These are phyloP conservation scores for Xylariomycetidae sp. DNA, from an alignment of 2,329 filamentous ascomycete genomes.

Conservation along the genomic window DNA sequence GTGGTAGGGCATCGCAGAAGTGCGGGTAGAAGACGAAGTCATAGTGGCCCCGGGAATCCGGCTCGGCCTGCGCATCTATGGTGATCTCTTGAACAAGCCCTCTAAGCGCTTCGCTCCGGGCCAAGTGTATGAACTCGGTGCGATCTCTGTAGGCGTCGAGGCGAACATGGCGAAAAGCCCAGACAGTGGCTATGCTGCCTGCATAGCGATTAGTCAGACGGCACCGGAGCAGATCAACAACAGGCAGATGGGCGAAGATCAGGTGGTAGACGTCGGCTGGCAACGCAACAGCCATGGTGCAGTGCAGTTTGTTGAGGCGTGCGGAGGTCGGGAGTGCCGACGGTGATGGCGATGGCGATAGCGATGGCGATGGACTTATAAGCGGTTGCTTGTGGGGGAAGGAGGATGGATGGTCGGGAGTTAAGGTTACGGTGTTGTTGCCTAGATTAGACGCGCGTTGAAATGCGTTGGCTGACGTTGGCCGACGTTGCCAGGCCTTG, in stretches of 20 bases:
- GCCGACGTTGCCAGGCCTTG: no score
- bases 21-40: not conserved
- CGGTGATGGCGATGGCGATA: no score
- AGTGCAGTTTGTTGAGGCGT: no score
- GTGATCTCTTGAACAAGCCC: constrained; percentile 5
- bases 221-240: not conserved
- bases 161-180: constrained; percentile 4
- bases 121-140: constrained; percentile 1
- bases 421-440: no score
- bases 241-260: not conserved
- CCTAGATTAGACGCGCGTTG: no score
- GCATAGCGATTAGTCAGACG: constrained; percentile 4
- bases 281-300: no score
- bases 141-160: not conserved
- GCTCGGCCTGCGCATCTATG: constrained; percentile 3
- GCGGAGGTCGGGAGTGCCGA: no score
- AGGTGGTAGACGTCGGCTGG: constrained; percentile 1
- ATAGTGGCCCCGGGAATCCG: no score
- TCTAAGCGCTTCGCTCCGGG: constrained; percentile 1
- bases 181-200: constrained; percentile 1
- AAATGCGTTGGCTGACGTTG: no score
- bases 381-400: no score
- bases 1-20: constrained; percentile 3
- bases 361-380: no score
- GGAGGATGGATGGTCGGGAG: no score